Base-by-base conservation (phyloP, 768 basidiomycete genomes). In the Hygrocybe punicea region DNA sequence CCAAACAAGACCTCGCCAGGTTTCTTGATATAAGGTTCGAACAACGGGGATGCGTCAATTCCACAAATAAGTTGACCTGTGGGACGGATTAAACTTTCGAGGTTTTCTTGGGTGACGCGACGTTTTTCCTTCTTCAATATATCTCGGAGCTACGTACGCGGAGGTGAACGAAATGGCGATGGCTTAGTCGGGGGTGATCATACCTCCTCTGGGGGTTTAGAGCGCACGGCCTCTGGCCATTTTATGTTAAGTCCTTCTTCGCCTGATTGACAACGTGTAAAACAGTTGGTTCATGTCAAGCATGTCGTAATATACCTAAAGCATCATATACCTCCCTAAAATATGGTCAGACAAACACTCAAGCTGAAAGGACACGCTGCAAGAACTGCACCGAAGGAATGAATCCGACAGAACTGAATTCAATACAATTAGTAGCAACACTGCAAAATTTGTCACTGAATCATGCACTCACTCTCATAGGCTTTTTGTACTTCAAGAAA, bases 401-500 rank as follows among this genome's bases (percentile, higher is more conserved):
- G 84, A 79, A 64, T 94, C 89, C 39, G 84, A 87, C 25, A 93
- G 70, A 21, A 92, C 85, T 85, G 65, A 60, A 51, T 9, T 7
- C n/a, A 3, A 48, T 8, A 9, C 46, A 29, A 17, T 17, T n/a
- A n/a, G n/a, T n/a, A n/a, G n/a, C n/a, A 35, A 19, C 53, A 14
- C 24, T 24, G 25, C 24, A 13, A 29, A 35, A n/a, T 24, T 39
- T 42, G 25, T 19, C 23, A 29, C 14, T 46, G 52, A 25, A 17
- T 39, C 24, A 37, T 23, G 33, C n/a, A 51, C 25, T 52, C 63
- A 86, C 88, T 82, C 80, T 93, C 84, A 67, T 93, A 93, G 11
- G 92, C 91, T 61, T 86, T 86, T 61, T 92, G 89, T 19, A 94
- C 80, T 67, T 86, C 83, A 16, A 87, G 77, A 60, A 93, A 93